A percentile compares a stretch with the other conserved stretches of the same genome.
phyloP scores from a whole-genome alignment of 2,329 filamentous ascomycete genomes.

The Rhynchosporium agropyri region DNA sequence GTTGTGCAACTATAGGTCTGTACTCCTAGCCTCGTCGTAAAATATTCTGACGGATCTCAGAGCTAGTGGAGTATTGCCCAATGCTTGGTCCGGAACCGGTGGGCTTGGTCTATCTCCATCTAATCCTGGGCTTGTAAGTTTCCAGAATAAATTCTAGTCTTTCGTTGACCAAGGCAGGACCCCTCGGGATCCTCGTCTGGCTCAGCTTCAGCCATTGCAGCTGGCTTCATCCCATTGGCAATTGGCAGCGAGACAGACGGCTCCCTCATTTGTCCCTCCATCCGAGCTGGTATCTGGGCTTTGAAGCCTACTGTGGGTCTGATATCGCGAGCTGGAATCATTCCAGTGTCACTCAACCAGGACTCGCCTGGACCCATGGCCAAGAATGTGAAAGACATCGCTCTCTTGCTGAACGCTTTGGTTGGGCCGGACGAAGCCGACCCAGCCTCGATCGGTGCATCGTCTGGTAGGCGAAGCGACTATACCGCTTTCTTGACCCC shows the following conservation, averaged over 20 bases:
- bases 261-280: constrained; percentile 3
- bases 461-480: too few species aligned
- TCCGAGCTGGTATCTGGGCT: not conserved
- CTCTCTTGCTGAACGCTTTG: not conserved
- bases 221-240: constrained; percentile 1
- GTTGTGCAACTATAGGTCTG: too few species aligned
- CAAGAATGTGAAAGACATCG: not conserved
- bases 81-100: too few species aligned
- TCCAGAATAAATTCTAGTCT: too few species aligned
- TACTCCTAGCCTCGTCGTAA: too few species aligned
- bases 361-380: constrained; percentile 8
- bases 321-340: not conserved
- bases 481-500: too few species aligned
- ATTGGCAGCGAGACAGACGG: constrained; percentile 13
- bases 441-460: too few species aligned
- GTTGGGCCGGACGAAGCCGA: too few species aligned
- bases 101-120: too few species aligned
- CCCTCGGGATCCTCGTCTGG: constrained; percentile 12
- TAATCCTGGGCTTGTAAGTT: not conserved
- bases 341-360: not conserved
- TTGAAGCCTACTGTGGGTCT: not conserved
- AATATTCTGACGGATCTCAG: too few species aligned
- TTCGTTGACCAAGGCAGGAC: not conserved
- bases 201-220: not conserved
- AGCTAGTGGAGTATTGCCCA: too few species aligned